These are phyloP conservation scores for Peterozyma xylosa DNA, from an alignment of 805 yeast genomes.

Conservation along the genomic window DNA sequence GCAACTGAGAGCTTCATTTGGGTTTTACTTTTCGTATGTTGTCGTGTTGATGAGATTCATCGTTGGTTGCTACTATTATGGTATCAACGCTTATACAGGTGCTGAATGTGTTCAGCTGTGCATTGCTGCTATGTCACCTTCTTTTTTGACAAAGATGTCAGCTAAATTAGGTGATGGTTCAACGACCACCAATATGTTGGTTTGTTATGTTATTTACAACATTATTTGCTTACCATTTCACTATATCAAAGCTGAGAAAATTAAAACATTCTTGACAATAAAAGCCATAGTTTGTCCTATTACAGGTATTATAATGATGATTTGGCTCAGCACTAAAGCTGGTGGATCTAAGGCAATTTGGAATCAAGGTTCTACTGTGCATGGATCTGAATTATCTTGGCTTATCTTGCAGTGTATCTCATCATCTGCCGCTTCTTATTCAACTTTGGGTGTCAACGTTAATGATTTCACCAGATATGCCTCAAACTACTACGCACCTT, in stretches of 20 bases:
- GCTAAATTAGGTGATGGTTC: slow-evolving; percentile 18
- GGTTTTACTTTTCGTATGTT: slow-evolving; percentile 22
- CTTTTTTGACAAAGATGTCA: slow-evolving; percentile 15
- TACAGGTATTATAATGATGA: slow-evolving; percentile 19
- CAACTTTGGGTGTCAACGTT: slow-evolving; percentile 28
- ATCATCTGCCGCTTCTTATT: slow-evolving; percentile 25
- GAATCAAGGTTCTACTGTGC: slow-evolving; percentile 12
- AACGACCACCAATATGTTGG: slow-evolving; percentile 18
- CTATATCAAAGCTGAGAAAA: slow-evolving; percentile 22
- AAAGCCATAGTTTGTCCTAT: slow-evolving; percentile 21
- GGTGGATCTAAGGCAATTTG: slow-evolving; percentile 16
- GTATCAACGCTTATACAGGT: slow-evolving; percentile 19
- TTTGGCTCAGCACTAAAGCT: slow-evolving; percentile 22
- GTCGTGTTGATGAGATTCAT: slow-evolving; percentile 23
- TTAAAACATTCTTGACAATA: slow-evolving; percentile 24
- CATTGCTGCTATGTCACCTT: slow-evolving; percentile 18
- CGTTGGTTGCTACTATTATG: slow-evolving; percentile 21
- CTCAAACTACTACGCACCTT: slow-evolving; percentile 27
- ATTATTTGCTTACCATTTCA: slow-evolving; percentile 24
- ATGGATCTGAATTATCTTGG: slow-evolving; percentile 18
- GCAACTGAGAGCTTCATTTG: slow-evolving; percentile 22
- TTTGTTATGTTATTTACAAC: slow-evolving; percentile 25
- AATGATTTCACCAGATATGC: slow-evolving; percentile 31
- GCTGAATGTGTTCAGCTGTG: slow-evolving; percentile 19
- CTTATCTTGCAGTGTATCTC: slow-evolving; percentile 16